Evolutionary conservation across 2,329 filamentous ascomycete genomes (phyloP).

Genomic region (Penicillium sp.): DNA sequence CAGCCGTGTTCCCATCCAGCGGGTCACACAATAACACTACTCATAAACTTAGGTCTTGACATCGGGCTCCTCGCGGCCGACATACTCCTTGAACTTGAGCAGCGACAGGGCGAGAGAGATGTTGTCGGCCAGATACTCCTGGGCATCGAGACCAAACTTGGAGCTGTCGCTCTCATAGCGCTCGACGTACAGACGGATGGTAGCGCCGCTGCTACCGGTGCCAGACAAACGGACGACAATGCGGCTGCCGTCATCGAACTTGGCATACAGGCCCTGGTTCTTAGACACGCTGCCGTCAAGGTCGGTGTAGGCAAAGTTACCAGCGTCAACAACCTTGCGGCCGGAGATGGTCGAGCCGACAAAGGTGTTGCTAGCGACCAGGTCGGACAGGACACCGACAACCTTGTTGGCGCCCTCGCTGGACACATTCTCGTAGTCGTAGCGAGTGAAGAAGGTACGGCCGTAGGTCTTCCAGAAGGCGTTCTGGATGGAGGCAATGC

Average conservation of each 20-base stretch:
- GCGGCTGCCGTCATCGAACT: slow-evolving; percentile 89
- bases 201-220: slow-evolving; percentile 90
- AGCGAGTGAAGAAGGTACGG: slow-evolving; percentile 97
- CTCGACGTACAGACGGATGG: slow-evolving; percentile 95
- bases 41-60: slow-evolving; percentile 71
- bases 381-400: slow-evolving; percentile 69
- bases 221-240: slow-evolving; percentile 93
- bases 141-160: slow-evolving; percentile 75
- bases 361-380: slow-evolving; percentile 72
- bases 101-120: slow-evolving; percentile 79
- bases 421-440: slow-evolving; percentile 96
- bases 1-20: slow-evolving; percentile 23
- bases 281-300: slow-evolving; percentile 94
- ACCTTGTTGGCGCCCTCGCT: slow-evolving; percentile 87
- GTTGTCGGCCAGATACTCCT: slow-evolving; percentile 89
- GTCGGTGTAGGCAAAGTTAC: slow-evolving; percentile 97
- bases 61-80: slow-evolving; percentile 87
- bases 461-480: slow-evolving; percentile 97
- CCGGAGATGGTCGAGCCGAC: slow-evolving; percentile 76
- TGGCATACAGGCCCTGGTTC: slow-evolving; percentile 92
- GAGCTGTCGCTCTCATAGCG: slow-evolving; percentile 80
- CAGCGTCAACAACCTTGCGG: slow-evolving; percentile 80
- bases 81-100: slow-evolving; percentile 87
- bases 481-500: slow-evolving; percentile 91
- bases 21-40: slow-evolving; percentile 15